These are phyloP conservation scores for Prototheca wickerhamii DNA, from an alignment of 163 green algal species.

Conservation along the genomic window DNA sequence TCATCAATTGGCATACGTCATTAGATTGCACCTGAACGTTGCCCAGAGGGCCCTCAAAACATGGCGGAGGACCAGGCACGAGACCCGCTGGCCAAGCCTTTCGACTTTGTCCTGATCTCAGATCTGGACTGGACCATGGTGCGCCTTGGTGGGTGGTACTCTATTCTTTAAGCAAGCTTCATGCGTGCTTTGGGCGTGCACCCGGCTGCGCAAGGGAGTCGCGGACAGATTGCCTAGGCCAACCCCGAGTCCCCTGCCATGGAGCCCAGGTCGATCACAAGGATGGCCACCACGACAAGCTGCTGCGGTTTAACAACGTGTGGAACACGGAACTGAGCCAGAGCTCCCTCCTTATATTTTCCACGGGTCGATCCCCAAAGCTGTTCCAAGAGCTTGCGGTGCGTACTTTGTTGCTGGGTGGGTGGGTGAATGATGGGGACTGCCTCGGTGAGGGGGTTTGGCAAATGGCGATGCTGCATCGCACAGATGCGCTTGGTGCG, in stretches of 20 bases:
- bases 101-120: slow-evolving; percentile 68
- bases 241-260: not conserved
- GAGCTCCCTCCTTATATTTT: slow-evolving; percentile 80
- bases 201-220: too few species aligned
- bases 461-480: too few species aligned
- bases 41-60: too few species aligned
- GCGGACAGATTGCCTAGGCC: not conserved
- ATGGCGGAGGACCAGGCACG: too few species aligned
- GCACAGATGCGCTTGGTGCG: too few species aligned
- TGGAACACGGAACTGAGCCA: slow-evolving; percentile 57
- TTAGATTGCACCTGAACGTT: too few species aligned
- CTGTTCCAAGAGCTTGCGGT: slow-evolving; percentile 73
- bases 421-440: not conserved
- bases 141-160: too few species aligned
- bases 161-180: too few species aligned
- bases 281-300: slow-evolving; percentile 58
- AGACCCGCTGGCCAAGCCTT: slow-evolving; percentile 7
- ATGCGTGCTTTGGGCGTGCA: too few species aligned
- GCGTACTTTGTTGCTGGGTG: not conserved
- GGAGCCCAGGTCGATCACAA: slow-evolving; percentile 74
- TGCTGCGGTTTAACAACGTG: slow-evolving; percentile 68
- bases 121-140: slow-evolving; percentile 95
- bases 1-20: too few species aligned
- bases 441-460: not conserved
- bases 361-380: slow-evolving; percentile 75